Evolutionary conservation across 495 filamentous ascomycete species (phyloP), one percentile per base, ranked within the genome.

Genomic region (Talaromyces trachyspermus): DNA sequence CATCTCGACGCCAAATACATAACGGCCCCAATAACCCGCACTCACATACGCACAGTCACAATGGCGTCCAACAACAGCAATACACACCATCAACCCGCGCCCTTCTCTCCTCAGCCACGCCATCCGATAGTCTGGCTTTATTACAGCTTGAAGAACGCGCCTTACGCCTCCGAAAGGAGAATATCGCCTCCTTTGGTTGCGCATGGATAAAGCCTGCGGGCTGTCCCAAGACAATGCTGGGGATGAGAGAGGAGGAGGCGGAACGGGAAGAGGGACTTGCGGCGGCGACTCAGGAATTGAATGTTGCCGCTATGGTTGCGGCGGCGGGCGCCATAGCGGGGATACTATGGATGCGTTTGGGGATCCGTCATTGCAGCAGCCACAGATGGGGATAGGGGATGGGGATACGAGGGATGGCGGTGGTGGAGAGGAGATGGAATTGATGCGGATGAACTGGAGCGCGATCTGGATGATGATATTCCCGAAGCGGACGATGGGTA

Each of bases 231-330:
- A 89, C 87, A 8, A 73, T 88, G 53, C 77, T 85, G 50, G 84
- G 85, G 46, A 71, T 86, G 61, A 79, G 78, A 48, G 88, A 89
- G 57, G 88, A 91, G 71, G 73, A 81, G 20, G 78, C 83, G 15
- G 88, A 94, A 69, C 73, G 81, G 30, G 83, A 86, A 54, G 88
- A 94, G 60, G 81, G 86, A n/a, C 74, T 84, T 39, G 81, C 83
- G 43, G 83, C 80, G 0, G 60, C 85, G 47, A 69, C 75, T 12
- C 74, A 84, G n/a, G 85, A 88, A 55, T 73, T 78, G 63, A 71
- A 83, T 7, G 77, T 78, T 38, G 77, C 80, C 12, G 69, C 68
- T 43, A 81, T 82, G 46, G 72, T 83, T 10, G 81, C 77, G 3
- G 74, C 77, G 29, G 76, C 76, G 3, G 74, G 70, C 50, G 74